Evolutionary conservation across 768 basidiomycete genomes (phyloP).

Genomic region (Multifurca ochricompacta): DNA sequence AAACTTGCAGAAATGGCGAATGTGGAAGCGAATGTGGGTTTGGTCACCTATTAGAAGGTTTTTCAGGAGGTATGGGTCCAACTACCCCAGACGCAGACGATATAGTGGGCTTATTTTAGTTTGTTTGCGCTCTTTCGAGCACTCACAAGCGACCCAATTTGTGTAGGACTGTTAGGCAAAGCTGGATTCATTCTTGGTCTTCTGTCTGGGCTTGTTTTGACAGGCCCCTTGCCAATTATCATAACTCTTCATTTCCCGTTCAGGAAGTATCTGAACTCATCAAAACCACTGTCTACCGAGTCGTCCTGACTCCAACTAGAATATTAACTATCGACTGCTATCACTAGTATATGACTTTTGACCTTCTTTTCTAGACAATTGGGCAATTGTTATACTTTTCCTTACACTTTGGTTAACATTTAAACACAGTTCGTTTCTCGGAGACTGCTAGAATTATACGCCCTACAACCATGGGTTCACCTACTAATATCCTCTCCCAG

Average conservation of each 20-base stretch:
- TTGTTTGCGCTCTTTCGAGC: neutral
- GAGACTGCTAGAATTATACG: too few species aligned
- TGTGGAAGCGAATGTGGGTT: neutral
- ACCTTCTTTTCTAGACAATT: too few species aligned
- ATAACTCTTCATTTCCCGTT: neutral
- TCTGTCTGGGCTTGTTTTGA: neutral
- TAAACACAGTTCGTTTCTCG: too few species aligned
- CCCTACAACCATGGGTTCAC: too few species aligned
- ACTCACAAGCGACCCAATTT: neutral
- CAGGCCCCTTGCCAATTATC: neutral
- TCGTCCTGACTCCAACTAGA: neutral
- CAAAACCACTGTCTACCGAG: neutral
- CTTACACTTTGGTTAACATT: too few species aligned
- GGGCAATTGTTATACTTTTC: too few species aligned
- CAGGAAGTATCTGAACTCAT: too few species aligned
- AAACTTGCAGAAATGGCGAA: neutral
- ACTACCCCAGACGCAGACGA: neutral
- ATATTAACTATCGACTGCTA: too few species aligned
- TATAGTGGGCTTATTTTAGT: neutral
- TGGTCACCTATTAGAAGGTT: neutral
- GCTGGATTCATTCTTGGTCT: neutral
- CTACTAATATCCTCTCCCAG: neutral
- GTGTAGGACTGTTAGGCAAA: neutral
- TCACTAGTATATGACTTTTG: too few species aligned
- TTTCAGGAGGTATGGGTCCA: neutral